Percentiles rank a stretch among this genome's conserved stretches.
These are phyloP conservation scores for Pseudogymnoascus sp. DNA, from an alignment of 2,329 filamentous ascomycete genomes.

Conservation along the genomic window DNA sequence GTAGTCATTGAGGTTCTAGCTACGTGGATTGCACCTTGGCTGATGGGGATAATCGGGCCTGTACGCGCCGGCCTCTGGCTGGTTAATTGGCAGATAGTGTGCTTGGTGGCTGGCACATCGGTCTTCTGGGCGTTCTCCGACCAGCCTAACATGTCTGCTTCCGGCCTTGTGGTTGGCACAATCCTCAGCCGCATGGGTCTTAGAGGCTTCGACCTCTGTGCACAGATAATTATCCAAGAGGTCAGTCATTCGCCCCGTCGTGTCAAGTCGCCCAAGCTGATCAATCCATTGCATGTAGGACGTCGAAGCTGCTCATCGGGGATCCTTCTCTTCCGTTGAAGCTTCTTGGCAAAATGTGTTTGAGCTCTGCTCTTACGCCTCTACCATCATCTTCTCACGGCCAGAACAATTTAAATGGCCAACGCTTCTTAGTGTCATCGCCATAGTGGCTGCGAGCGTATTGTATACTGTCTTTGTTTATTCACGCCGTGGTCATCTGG, in stretches of 20 bases:
- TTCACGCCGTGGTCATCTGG: slow-evolving; percentile 45
- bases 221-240: slow-evolving; percentile 56
- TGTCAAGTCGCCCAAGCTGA: slow-evolving; percentile 32
- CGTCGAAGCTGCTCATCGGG: slow-evolving; percentile 51
- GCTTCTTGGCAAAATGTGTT: slow-evolving; percentile 63
- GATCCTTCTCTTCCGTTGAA: slow-evolving; percentile 63
- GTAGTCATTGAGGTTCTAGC: slow-evolving; percentile 53
- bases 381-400: slow-evolving; percentile 57
- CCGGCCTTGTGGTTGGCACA: slow-evolving; percentile 44
- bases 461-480: slow-evolving; percentile 51
- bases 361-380: slow-evolving; percentile 60
- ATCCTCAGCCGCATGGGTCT: slow-evolving; percentile 54
- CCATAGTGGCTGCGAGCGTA: slow-evolving; percentile 43
- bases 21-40: slow-evolving; percentile 52
- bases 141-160: slow-evolving; percentile 36
- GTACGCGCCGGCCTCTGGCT: slow-evolving; percentile 67
- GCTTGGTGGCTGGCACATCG: slow-evolving; percentile 41
- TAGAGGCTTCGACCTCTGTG: slow-evolving; percentile 56
- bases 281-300: slow-evolving; percentile 21
- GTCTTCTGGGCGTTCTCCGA: slow-evolving; percentile 34
- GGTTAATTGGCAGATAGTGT: slow-evolving; percentile 59
- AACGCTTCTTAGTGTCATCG: slow-evolving; percentile 49
- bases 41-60: slow-evolving; percentile 50
- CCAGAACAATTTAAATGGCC: slow-evolving; percentile 62
- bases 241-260: slow-evolving; percentile 31